Evolutionary conservation across 495 filamentous ascomycete species (phyloP).

Genomic region (Tuber brumale): DNA sequence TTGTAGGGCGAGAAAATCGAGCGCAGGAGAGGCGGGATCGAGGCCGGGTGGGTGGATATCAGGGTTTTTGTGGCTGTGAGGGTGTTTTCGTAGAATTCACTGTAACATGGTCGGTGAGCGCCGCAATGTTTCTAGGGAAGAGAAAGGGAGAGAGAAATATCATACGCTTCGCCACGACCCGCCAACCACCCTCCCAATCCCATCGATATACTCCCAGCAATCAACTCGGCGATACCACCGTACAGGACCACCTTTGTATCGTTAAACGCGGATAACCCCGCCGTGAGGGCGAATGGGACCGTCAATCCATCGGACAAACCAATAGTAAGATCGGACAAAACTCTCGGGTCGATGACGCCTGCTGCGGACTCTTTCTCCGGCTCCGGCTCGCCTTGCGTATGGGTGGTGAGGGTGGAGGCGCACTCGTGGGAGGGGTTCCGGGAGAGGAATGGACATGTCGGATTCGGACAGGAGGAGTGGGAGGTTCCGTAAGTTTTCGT

Average conservation of each 20-base stretch:
- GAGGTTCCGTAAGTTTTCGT: slow-evolving; percentile 8
- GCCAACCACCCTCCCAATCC: slow-evolving; percentile 65
- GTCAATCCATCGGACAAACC: slow-evolving; percentile 61
- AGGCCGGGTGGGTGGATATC: slow-evolving; percentile 44
- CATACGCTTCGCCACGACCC: slow-evolving; percentile 60
- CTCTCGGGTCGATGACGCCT: slow-evolving; percentile 17
- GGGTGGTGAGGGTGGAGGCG: not conserved
- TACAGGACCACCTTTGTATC: slow-evolving; percentile 60
- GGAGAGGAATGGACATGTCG: slow-evolving; percentile 9
- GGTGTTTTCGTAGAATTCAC: slow-evolving; percentile 52
- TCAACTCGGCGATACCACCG: slow-evolving; percentile 62
- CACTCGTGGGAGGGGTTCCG: slow-evolving; percentile 9
- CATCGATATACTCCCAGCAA: slow-evolving; percentile 64
- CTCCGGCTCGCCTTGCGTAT: not conserved
- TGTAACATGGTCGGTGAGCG: slow-evolving; percentile 25
- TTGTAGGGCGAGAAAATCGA: slow-evolving; percentile 54
- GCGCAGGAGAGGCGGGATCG: slow-evolving; percentile 45
- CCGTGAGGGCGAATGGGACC: slow-evolving; percentile 60
- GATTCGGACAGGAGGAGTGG: slow-evolving; percentile 13
- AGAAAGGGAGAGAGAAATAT: slow-evolving; percentile 22
- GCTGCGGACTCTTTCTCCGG: not conserved
- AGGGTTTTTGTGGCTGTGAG: slow-evolving; percentile 47
- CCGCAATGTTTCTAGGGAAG: not conserved
- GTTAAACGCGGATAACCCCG: slow-evolving; percentile 49
- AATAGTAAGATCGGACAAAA: slow-evolving; percentile 48